Evolutionary conservation across 495 filamentous ascomycete genomes (phyloP), one percentile per base, ranked within the genome.

Genomic region (Hamigera avellanea): DNA sequence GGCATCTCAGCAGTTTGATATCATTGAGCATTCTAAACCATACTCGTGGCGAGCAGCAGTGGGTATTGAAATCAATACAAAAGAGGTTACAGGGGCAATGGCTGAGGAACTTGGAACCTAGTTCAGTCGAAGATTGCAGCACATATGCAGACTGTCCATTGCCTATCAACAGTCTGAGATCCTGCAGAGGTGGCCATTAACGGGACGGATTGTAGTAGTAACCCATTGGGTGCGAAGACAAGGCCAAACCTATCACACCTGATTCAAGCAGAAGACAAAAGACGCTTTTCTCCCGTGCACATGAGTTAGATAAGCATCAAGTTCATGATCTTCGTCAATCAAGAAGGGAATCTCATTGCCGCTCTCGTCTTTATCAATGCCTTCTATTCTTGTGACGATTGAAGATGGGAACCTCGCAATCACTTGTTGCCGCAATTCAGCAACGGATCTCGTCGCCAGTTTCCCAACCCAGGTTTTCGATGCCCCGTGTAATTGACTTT

Each of bases 321-420:
- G 45, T 56, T 86, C 80, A 30, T 73, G 73, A 47, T 86, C 80
- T 19, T 76, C 66, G 36, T 77, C 75, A 46, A 88, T 76, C 19
- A 59, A 49, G 49, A 79, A 66, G 4, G 53, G 50, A 34, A 76
- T 53, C 53, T 81, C 73, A 39, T 62, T 59, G n/a, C 69, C 75
- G 26, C 61, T 62, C 17, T 59, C 60, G 49, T 77, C 69, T 51
- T 73, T 72, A 32, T 82, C 67, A 9, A 83, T 47, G 2, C 81
- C 83, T 46, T 86, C 73, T 16, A 86, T 67, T 26, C 62, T 69
- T 21, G 61, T 53, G 19, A 82, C 69, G 17, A 67, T 41, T 0
- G 67, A 59, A 19, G 70, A 70, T 5, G 74, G 69, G 46, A 70
- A 74, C 36, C 72, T 76, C 1, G 58, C 54, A n/a, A 56, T 48